A percentile compares a stretch with the other conserved stretches of the same genome.
Evolutionary conservation across 1,284 basidiomycete species (phyloP).

Genomic region (Irpex sp.): DNA sequence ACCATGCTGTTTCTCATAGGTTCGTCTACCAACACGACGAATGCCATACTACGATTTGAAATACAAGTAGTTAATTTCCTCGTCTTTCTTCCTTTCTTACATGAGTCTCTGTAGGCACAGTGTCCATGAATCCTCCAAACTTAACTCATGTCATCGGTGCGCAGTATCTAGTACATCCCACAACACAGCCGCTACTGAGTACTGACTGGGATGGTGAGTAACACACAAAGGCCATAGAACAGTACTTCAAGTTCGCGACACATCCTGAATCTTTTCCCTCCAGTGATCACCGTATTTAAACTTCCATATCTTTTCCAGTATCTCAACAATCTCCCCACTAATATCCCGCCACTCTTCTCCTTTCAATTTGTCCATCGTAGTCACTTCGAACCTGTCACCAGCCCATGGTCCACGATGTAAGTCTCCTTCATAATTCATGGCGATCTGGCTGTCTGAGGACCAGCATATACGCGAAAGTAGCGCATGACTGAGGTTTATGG

Average conservation of each 20-base stretch:
- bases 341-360: not conserved
- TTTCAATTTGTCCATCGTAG: not conserved
- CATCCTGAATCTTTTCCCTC: not conserved
- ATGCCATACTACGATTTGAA: too few relatives aligned
- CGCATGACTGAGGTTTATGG: not conserved
- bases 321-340: not conserved
- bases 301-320: not conserved
- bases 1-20: too few relatives aligned
- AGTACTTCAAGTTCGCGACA: not conserved
- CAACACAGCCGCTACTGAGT: not conserved
- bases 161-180: too few relatives aligned
- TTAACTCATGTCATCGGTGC: too few relatives aligned
- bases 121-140: too few relatives aligned
- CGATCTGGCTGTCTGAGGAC: not conserved
- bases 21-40: too few relatives aligned
- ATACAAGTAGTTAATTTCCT: too few relatives aligned
- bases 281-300: not conserved
- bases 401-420: not conserved
- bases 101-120: too few relatives aligned
- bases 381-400: slow-evolving; percentile 1
- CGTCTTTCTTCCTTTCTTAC: too few relatives aligned
- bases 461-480: slow-evolving; percentile 2
- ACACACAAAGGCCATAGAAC: not conserved
- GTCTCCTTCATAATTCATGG: not conserved
- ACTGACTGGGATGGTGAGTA: too few relatives aligned